Evolutionary conservation across 139 green algal species (phyloP).

Genomic region (Desmodesmus armatus): DNA sequence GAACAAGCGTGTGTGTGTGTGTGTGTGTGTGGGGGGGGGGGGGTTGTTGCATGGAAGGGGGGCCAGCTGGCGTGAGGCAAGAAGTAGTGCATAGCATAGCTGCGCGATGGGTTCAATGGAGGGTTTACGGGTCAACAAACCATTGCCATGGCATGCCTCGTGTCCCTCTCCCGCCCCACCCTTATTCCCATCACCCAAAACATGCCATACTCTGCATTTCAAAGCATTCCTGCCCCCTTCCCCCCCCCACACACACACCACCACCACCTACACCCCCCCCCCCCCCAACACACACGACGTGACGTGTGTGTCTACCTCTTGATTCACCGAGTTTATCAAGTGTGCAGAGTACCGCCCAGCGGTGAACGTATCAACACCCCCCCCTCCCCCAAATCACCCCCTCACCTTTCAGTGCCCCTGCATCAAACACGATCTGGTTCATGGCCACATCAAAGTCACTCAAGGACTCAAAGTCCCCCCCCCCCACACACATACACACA

Average conservation of each 20-base stretch:
- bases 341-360: background rate
- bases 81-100: background rate
- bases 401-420: slow-evolving; percentile 69
- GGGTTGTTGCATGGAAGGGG: too few species aligned
- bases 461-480: slow-evolving; percentile 61
- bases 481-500: too few species aligned
- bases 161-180: background rate
- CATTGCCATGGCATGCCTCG: background rate
- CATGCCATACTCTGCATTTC: too few species aligned
- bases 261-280: too few species aligned
- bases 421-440: slow-evolving; percentile 72
- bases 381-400: background rate
- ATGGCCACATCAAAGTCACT: slow-evolving; percentile 83
- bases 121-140: background rate
- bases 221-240: too few species aligned
- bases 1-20: background rate
- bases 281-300: too few species aligned
- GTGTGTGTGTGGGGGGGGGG: too few species aligned
- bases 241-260: too few species aligned
- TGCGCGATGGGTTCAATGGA: background rate
- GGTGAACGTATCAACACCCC: background rate
- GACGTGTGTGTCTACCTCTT: too few species aligned
- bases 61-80: background rate
- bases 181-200: too few species aligned
- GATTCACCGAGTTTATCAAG: background rate